Evolutionary conservation across 2,329 filamentous ascomycete genomes (phyloP).

Genomic region (Fusarium ambrosium): DNA sequence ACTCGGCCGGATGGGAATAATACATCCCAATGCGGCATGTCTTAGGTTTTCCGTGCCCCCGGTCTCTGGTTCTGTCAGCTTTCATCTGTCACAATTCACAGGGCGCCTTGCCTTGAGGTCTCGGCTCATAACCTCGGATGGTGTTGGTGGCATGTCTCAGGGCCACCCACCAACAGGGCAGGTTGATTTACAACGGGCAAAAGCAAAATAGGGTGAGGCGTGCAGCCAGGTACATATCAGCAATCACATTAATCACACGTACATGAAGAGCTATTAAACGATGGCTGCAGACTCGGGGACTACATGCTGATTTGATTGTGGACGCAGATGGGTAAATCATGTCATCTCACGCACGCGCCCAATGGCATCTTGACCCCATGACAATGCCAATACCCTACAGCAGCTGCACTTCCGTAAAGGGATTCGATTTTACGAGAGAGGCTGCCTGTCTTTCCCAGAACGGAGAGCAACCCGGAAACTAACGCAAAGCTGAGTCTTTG

Average conservation of each 20-base stretch:
- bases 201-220: background rate
- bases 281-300: background rate
- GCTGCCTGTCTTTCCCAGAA: slow-evolving; percentile 13
- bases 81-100: background rate
- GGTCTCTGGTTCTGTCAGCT: slow-evolving; percentile 1
- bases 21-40: background rate
- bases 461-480: background rate
- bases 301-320: background rate
- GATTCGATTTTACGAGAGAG: slow-evolving; percentile 3
- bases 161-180: background rate
- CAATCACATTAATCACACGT: background rate
- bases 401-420: background rate
- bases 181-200: background rate
- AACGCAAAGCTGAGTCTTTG: background rate
- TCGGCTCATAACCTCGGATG: slow-evolving; percentile 16
- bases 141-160: slow-evolving; percentile 13
- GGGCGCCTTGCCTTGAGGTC: background rate
- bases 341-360: slow-evolving; percentile 1
- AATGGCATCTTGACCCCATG: background rate
- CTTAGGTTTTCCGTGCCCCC: background rate
- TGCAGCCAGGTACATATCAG: background rate
- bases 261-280: background rate
- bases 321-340: background rate
- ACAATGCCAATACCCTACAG: slow-evolving; percentile 26
- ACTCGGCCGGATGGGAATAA: background rate